phyloP scores from a whole-genome alignment of 1,284 basidiomycete genomes.

The Singerocomus inundabilis region DNA sequence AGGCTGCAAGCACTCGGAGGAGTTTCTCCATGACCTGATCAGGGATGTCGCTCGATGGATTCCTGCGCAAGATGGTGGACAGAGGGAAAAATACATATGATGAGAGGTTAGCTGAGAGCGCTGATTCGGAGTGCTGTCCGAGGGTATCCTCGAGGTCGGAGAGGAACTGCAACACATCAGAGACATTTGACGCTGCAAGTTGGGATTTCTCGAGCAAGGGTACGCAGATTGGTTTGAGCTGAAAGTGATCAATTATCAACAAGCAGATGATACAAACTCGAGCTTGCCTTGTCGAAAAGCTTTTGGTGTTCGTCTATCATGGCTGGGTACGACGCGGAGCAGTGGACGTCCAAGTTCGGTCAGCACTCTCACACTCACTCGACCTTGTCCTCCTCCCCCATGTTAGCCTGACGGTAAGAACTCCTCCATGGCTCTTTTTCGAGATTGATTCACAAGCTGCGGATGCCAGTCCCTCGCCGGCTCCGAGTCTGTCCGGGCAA shows the following conservation, averaged over 20 bases:
- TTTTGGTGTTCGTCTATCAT: slow-evolving; percentile 20
- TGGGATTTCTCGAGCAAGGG: slow-evolving; percentile 69
- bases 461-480: not conserved
- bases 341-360: not conserved
- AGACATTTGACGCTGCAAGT: slow-evolving; percentile 52
- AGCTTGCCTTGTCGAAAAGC: slow-evolving; percentile 37
- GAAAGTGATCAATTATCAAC: slow-evolving; percentile 5
- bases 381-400: not conserved
- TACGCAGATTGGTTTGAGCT: slow-evolving; percentile 81
- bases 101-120: slow-evolving; percentile 62
- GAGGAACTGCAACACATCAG: slow-evolving; percentile 48
- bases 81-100: slow-evolving; percentile 87
- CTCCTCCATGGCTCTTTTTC: not conserved
- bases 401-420: slow-evolving; percentile 4
- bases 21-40: slow-evolving; percentile 79
- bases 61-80: slow-evolving; percentile 77
- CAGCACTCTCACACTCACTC: not conserved
- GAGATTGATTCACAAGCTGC: not conserved
- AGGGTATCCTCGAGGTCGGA: slow-evolving; percentile 51
- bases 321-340: no score
- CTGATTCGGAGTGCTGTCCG: slow-evolving; percentile 39
- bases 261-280: not conserved
- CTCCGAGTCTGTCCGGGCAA: not conserved
- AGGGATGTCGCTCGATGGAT: slow-evolving; percentile 63
- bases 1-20: slow-evolving; percentile 55